Evolutionary conservation across 1,139 yeast species (phyloP), one percentile per base, ranked within the genome.

Genomic region (Arxiozyma slooffiae): DNA sequence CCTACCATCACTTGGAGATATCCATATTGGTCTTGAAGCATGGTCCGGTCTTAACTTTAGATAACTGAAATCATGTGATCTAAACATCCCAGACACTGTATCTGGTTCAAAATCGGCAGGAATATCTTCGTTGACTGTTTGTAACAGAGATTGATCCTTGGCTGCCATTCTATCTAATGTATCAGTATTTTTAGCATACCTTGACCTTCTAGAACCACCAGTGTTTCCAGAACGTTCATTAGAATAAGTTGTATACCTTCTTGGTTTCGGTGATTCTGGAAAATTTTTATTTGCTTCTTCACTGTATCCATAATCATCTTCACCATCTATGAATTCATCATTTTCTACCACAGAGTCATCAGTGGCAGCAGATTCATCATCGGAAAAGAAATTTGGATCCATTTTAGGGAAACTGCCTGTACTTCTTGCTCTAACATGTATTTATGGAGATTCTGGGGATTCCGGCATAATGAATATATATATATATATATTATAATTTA

Each of bases 1-100:
- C 48, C 95, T 77, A 42, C 95, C 95, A 64, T 87, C 96, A 54
- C 80, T 81, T 0, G 98, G 98, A 40, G 94, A 86, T 49, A 92
- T 92, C 99, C 99, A 92, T 42, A 92, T 71, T 0, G 99, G 99
- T 57, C 98, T 76, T 20, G 96, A 82, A 44, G 84, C 84, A 66
- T 94, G 98, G 64, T 94, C 98, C 0, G 97, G 96, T 63, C 90
- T 90, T 59, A 92, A 68, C 57, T 83, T 78, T 61, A 92, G 71
- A 66, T 85, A 90, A 47, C 96, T 85, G 64, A 88, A 92, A 67
- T 92, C 98, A 44, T 85, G 78, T 53, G 78, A 77, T 41, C 94
- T 92, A 70, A 90, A 90, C 57, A 87, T 78, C 54, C 80, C 78
- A 1, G 95, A 83, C 0, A 89, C 96, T 1, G 89, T 85, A 68